phyloP scores from a whole-genome alignment of 805 yeast species.

The Teunomyces lycoperdinae region DNA sequence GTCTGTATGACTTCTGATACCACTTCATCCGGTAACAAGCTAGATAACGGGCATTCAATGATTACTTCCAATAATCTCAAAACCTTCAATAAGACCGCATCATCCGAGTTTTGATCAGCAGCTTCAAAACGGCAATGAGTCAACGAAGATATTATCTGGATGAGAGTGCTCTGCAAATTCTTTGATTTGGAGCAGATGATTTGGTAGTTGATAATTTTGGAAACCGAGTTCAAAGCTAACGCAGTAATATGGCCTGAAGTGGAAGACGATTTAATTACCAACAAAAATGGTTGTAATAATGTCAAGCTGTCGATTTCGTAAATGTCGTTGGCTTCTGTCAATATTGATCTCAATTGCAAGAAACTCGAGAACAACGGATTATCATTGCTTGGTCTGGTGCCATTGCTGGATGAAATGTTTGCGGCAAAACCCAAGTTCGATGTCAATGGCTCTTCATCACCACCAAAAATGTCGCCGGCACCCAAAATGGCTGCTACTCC shows the following conservation, averaged over 20 bases:
- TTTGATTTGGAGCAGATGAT: constrained; percentile 57
- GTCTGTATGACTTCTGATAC: constrained; percentile 89
- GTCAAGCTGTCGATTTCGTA: constrained; percentile 66
- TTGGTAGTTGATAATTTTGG: constrained; percentile 68
- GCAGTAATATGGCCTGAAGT: constrained; percentile 86
- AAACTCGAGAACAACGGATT: constrained; percentile 76
- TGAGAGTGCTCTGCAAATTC: constrained; percentile 55
- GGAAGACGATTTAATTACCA: constrained; percentile 77
- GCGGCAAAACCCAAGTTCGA: constrained; percentile 19
- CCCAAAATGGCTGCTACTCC: constrained; percentile 85
- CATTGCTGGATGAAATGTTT: constrained; percentile 20
- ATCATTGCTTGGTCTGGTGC: constrained; percentile 17
- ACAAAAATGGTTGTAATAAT: constrained; percentile 79
- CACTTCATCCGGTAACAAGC: constrained; percentile 71
- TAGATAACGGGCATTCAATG: constrained; percentile 62
- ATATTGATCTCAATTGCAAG: constrained; percentile 69
- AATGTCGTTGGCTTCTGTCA: constrained; percentile 52
- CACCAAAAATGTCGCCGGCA: constrained; percentile 54
- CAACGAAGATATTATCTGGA: constrained; percentile 68
- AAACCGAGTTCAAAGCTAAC: constrained; percentile 70
- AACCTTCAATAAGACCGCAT: constrained; percentile 82
- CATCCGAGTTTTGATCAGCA: constrained; percentile 88
- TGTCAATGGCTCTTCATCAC: constrained; percentile 31
- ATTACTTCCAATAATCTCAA: constrained; percentile 67
- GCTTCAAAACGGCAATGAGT: constrained; percentile 97